A percentile compares a stretch with the other conserved stretches of the same genome.
These are phyloP conservation scores for Ophiocordyceps camponoti-saundersi DNA, from an alignment of 2,329 filamentous ascomycete genomes.

Conservation along the genomic window DNA sequence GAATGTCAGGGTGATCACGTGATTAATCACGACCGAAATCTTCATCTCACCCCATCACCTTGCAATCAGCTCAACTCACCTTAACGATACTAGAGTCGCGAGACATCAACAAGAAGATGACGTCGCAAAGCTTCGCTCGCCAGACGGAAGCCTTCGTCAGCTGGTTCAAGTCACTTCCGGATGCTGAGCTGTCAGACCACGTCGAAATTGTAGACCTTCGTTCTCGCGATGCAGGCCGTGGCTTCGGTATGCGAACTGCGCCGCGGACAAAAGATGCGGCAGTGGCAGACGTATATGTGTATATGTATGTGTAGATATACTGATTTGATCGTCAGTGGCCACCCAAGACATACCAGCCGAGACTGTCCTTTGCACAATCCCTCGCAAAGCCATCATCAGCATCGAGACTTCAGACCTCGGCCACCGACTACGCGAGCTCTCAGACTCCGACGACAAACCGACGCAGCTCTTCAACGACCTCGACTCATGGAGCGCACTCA, in stretches of 20 bases:
- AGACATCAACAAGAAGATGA: conserved; percentile 1
- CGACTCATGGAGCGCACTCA: conserved; percentile 41
- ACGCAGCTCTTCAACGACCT: conserved; percentile 15
- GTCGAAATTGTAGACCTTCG: conserved; percentile 37
- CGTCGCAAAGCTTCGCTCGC: conserved; percentile 19
- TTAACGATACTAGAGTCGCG: too few relatives aligned
- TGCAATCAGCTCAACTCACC: too few relatives aligned
- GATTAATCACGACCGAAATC: neutral
- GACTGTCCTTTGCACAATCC: conserved; percentile 67
- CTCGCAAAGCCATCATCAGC: conserved; percentile 53
- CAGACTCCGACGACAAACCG: conserved; percentile 22
- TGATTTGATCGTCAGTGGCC: conserved; percentile 39
- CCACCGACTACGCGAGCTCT: conserved; percentile 34
- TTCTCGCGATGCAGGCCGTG: conserved; percentile 31
- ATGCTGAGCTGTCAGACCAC: conserved; percentile 33
- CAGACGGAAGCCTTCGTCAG: conserved; percentile 27
- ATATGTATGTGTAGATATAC: neutral
- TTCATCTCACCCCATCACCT: too few relatives aligned
- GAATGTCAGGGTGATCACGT: neutral
- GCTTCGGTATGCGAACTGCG: conserved; percentile 26
- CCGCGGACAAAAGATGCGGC: neutral
- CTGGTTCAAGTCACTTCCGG: conserved; percentile 36
- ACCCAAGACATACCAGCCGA: conserved; percentile 52
- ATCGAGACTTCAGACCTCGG: conserved; percentile 54
- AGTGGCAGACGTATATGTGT: too few relatives aligned